These are phyloP conservation scores for Tripterygium wilfordii DNA, from an alignment of 177 flowering plant genomes.

Conservation along the genomic window DNA sequence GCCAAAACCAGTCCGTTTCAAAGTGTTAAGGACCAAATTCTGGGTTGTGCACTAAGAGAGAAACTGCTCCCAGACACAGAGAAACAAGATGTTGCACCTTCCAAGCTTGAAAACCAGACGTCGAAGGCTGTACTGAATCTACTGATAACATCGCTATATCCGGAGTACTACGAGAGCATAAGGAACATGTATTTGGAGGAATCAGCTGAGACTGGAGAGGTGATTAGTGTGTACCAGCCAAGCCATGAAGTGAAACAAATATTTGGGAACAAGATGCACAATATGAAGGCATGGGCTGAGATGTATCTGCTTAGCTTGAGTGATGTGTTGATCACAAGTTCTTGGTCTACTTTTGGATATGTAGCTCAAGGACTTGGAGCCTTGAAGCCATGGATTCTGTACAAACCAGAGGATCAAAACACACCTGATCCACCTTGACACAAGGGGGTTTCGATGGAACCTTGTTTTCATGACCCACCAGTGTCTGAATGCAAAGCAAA, in stretches of 20 bases:
- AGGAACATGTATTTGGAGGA: slow-evolving; percentile 20
- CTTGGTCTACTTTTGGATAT: slow-evolving; percentile 32
- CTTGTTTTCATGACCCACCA: slow-evolving; percentile 33
- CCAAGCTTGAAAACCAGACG: slow-evolving; percentile 9
- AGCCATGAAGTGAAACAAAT: slow-evolving; percentile 13
- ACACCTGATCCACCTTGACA: slow-evolving; percentile 8
- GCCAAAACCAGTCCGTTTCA: slow-evolving; percentile 8
- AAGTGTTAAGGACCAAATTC: slow-evolving; percentile 19
- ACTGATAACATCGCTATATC: slow-evolving; percentile 18
- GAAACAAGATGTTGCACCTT: background rate
- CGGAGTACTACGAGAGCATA: slow-evolving; percentile 18
- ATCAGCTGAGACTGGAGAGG: slow-evolving; percentile 17
- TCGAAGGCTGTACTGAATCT: slow-evolving; percentile 19
- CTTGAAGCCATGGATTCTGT: slow-evolving; percentile 26
- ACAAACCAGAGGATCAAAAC: slow-evolving; percentile 17
- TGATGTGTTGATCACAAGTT: slow-evolving; percentile 23
- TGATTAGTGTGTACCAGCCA: slow-evolving; percentile 25
- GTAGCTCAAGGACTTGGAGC: slow-evolving; percentile 35
- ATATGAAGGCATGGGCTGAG: slow-evolving; percentile 31
- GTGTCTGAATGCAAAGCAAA: slow-evolving; percentile 24
- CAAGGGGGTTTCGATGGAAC: slow-evolving; percentile 27
- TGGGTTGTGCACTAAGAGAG: slow-evolving; percentile 14
- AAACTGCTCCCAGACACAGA: slow-evolving; percentile 15
- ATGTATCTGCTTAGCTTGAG: slow-evolving; percentile 27
- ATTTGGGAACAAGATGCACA: slow-evolving; percentile 13